Base-by-base conservation (phyloP, 495 filamentous ascomycete species). In the Usnea hakonensis region DNA sequence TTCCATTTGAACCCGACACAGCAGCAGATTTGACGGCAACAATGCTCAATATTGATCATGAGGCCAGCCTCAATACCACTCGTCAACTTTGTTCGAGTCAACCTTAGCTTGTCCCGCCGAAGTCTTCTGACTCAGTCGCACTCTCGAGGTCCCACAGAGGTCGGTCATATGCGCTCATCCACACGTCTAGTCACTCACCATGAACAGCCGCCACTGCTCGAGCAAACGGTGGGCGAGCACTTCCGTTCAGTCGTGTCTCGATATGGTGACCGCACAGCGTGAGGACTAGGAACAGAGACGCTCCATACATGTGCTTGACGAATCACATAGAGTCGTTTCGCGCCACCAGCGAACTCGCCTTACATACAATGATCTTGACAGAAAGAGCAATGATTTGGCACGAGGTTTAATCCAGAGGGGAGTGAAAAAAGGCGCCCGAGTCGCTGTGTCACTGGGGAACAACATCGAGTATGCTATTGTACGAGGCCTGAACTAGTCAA, bases 371-470 rank as follows among this genome's bases (percentile, higher is more conserved):
- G 75, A 74, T 8, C 83, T 98, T 14, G 88, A 97, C 70, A 72
- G 75, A 7, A 80, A 83, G 55, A 96, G 91, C 67, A 93, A 90
- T 76, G 76, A 80, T 1, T 78, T 98, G 26, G 89, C 92, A 0
- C 77, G 83, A 32, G 91, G 91, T 0, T 72, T 97, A 17, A 72
- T 81, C 37, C 85, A 85, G 1, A 76, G 86, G 2, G 91, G 91
- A 2, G 90, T 97, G 2, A 78, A 77, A 64, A 96, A 90, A 68
- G 92, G 91, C 3, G 90, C 95, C 66, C 79, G 91, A 28, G 89
- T 97, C 14, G 91, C 87, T 11, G 88, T 96, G 17, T 90, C 86
- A 67, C 72, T 96, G 23, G 92, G 94, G 2, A 98, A 96, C 68
- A 86, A 83, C 35, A 77, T 88, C 70, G 91, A 96, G 75, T 91